These are phyloP conservation scores for Atkinsonella texensis DNA, from an alignment of 2,329 filamentous ascomycete species.

Conservation along the genomic window DNA sequence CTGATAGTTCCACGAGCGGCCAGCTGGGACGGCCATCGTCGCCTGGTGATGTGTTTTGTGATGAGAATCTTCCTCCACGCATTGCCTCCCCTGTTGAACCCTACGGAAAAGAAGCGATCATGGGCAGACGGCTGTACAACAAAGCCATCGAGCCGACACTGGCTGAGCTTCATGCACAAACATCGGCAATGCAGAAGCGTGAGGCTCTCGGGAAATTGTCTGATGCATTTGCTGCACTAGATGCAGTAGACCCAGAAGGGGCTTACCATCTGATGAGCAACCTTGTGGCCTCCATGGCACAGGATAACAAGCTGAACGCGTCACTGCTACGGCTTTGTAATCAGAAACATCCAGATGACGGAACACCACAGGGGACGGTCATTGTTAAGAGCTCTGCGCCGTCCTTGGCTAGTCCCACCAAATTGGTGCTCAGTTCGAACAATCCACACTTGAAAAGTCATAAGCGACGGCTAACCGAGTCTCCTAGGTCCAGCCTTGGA, in stretches of 20 bases:
- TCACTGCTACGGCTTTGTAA: constrained; percentile 31
- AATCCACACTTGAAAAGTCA: constrained; percentile 81
- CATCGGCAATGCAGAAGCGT: constrained; percentile 51
- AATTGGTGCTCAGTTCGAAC: constrained; percentile 65
- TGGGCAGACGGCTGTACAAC: constrained; percentile 71
- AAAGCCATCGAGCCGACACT: constrained; percentile 74
- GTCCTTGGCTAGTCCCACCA: constrained; percentile 36
- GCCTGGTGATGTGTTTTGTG: constrained; percentile 31
- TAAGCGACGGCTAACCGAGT: constrained; percentile 48
- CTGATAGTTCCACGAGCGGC: constrained; percentile 45
- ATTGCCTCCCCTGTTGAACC: constrained; percentile 36
- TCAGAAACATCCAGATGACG: constrained; percentile 29
- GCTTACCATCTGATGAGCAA: constrained; percentile 73
- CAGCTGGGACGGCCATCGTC: constrained; percentile 24
- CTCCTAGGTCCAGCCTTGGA: constrained; percentile 22
- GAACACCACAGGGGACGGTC: constrained; percentile 42
- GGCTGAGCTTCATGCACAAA: constrained; percentile 79
- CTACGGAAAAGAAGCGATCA: constrained; percentile 65
- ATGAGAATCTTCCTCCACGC: constrained; percentile 53
- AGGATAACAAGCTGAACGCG: constrained; percentile 52
- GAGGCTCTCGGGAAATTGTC: constrained; percentile 74
- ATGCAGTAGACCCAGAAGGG: constrained; percentile 82
- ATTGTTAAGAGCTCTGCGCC: constrained; percentile 41
- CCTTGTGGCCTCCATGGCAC: constrained; percentile 61
- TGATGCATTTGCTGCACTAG: constrained; percentile 74